phyloP scores from a whole-genome alignment of 371 early-diverging fungal genomes.

The Blakeslea trispora region DNA sequence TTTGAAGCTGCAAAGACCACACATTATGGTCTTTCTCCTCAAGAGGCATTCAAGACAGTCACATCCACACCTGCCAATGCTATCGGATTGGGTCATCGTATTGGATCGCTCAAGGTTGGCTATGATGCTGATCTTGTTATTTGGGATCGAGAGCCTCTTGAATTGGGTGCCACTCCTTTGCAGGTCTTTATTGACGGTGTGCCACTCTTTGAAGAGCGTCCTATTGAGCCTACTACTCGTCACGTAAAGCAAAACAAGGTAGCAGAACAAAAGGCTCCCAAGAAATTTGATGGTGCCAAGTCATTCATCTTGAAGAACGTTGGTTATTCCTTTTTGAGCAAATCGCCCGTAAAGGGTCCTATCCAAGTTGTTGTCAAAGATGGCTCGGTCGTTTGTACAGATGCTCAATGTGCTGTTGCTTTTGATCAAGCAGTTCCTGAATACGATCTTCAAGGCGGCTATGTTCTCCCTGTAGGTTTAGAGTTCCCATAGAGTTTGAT shows the following conservation, averaged over 20 bases:
- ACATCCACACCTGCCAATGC: slow-evolving; percentile 76
- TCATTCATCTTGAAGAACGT: slow-evolving; percentile 42
- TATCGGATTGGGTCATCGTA: slow-evolving; percentile 71
- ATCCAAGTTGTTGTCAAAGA: slow-evolving; percentile 47
- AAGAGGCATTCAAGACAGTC: slow-evolving; percentile 64
- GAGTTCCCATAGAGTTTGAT: not conserved
- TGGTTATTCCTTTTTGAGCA: slow-evolving; percentile 33
- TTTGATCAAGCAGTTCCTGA: slow-evolving; percentile 17
- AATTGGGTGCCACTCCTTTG: slow-evolving; percentile 69
- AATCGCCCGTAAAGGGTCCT: slow-evolving; percentile 16
- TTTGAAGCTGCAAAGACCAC: slow-evolving; percentile 75
- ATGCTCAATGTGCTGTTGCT: slow-evolving; percentile 30
- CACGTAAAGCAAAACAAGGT: not conserved
- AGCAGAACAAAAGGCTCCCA: not conserved
- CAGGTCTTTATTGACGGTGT: slow-evolving; percentile 75
- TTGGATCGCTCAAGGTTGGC: slow-evolving; percentile 65
- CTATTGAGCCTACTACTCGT: slow-evolving; percentile 7
- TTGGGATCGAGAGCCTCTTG: slow-evolving; percentile 67
- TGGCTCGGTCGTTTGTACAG: slow-evolving; percentile 55
- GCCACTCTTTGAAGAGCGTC: slow-evolving; percentile 44
- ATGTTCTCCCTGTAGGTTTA: slow-evolving; percentile 38
- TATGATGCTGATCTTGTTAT: slow-evolving; percentile 81
- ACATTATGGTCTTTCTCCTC: slow-evolving; percentile 67
- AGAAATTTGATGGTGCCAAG: slow-evolving; percentile 12
- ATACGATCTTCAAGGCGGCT: slow-evolving; percentile 41